Base-by-base conservation (phyloP, 257 asterid genomes). In the Solanum pinnatisectum region DNA sequence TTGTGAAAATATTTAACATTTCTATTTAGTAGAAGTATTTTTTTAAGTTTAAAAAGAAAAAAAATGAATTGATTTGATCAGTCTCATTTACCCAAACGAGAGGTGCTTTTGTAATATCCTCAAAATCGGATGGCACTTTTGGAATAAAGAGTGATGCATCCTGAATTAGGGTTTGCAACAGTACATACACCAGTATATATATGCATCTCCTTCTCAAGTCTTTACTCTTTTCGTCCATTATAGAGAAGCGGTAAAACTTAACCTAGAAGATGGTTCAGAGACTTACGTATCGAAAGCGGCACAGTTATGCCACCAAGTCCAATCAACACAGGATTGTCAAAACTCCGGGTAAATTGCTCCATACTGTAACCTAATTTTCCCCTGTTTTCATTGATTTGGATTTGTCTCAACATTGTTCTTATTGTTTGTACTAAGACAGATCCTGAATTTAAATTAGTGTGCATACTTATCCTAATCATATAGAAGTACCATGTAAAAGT, bases 231-330 rank as follows among this genome's bases (percentile, higher is more conserved):
- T 84, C 33, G 86, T 81, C 39, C 12, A 25, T 5, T 40, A 0
- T 8, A 0, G 70, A 16, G 6, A 42, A 36, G 68, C 52, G 3
- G 23, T 22, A 49, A 20, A 68, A 83, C 74, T 30, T 10, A 33
- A 65, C 30, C 49, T 18, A 46, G 30, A 87, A 73, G 10, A 88
- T 88, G 90, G 90, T 88, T 15, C 98, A 94, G 93, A 88, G 98
- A 20, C 95, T 95, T 9, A 94, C 98, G 1, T 95, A 95, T 72
- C 92, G 98, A 72, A 93, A 88, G 85, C 94, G 98, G 87, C 98
- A 95, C 70, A 95, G 98, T 88, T 94, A 95, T 86, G 98, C 98
- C 89, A 95, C 98, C 90, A 95, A 94, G 89, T 95, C 98, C 87
- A 95, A 95, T 89, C 97, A 95, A 65, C 96, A 94, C 89, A 87